Evolutionary conservation across 2,329 filamentous ascomycete genomes (phyloP), one percentile per base, ranked within the genome.

Genomic region (Fusarium sp.): DNA sequence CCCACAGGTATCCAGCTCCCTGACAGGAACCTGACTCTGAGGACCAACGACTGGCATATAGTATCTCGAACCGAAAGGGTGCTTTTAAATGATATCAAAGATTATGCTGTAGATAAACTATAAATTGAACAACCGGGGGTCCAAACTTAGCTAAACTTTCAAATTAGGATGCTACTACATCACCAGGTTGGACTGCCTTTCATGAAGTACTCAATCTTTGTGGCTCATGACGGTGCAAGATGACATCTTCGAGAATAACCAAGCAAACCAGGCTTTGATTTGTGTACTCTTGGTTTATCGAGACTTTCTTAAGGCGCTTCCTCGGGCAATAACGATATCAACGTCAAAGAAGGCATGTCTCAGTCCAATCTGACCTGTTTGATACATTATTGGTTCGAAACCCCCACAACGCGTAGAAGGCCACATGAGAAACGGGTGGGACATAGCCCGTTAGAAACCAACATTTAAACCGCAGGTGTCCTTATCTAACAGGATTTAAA

Each of bases 341-440:
- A 15, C 45, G 20, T 20, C 18, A 30, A 26, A 61, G 45, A 30
- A 53, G 15, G 17, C 26, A 46, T 48, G 38, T 30, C 27, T 46
- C 17, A 54, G 59, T 52, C 60, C 57, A 75, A 52, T 67, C 48
- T 44, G 42, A 20, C 30, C n/a, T 64, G 33, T 50, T 49, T 37
- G 48, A 53, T 56, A 62, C 45, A 23, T 64, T 58, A 75, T 75
- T 76, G 72, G 74, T 55, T 53, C 60, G 33, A 46, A 73, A 67
- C 62, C 73, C 73, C 73, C 73, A 66, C 73, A 73, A 56, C 32
- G 52, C 41, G 37, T 26, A 54, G 50, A 55, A 37, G 49, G 52
- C 38, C 37, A 67, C 49, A 70, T 42, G 44, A 55, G 63, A 63
- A 63, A 60, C 59, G 30, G 23, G 74, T 67, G 67, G 73, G 60